Base-by-base conservation (phyloP, 305 asterid species). In the Rubia occidens region DNA sequence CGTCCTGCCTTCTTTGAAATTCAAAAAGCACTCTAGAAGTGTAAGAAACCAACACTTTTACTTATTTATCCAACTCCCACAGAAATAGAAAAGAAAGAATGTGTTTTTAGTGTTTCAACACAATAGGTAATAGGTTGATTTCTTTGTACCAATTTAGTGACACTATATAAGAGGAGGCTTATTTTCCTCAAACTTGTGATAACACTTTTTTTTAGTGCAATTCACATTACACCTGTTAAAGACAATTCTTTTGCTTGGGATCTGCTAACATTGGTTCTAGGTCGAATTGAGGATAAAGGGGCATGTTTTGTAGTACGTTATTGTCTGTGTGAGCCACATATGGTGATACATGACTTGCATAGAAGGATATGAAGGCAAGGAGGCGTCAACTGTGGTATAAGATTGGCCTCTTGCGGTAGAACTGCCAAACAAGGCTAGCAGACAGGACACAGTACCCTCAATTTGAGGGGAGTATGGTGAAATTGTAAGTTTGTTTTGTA, bases 1-100 rank as follows among this genome's bases (percentile, higher is more conserved):
- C 26, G 26, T 24, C 26, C 26, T 1, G 26, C 26, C 26, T 24
- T 24, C 1, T 24, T 24, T 24, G 26, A 89, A 81, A 90, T 89
- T 70, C 89, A 89, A 75, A 94, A 86, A 78, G 96, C 95, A 26
- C 91, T 94, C 61, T 93, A 77, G 73, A 58, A 79, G 58, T 49
- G 68, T 62, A 42, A 20, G 60, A 61, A 69, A 54, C 64, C 53
- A 61, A 70, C 72, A 4, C 62, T 8, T 15, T 72, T 56, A 40
- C 15, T 60, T 60, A 65, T 40, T 66, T 24, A n/a, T 32, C 26
- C 49, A 32, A 26, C 17, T 11, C 20, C 20, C 47, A 65, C 26
- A 44, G 14, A 49, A 15, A 49, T 44, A 45, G 53, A 45, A 45
- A 49, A 7, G 8, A 49, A 15, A 15, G 56, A 49, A 15, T 49